A percentile compares a stretch with the other conserved stretches of the same genome.
phyloP scores from a whole-genome alignment of 1,284 basidiomycete species.

The Spongiforma sp. region DNA sequence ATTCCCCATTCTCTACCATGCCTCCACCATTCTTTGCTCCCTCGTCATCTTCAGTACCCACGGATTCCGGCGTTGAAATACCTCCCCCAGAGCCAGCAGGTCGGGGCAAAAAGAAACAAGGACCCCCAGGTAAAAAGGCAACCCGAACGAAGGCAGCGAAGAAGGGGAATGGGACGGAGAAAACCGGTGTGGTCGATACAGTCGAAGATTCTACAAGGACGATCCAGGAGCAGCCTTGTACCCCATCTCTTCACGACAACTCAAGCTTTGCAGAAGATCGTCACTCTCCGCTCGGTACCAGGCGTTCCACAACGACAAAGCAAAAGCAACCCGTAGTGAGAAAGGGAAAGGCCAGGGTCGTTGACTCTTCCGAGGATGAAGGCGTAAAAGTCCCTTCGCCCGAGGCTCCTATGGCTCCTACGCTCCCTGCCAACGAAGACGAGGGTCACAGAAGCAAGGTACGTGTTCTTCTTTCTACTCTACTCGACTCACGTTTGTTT shows the following conservation, averaged over 20 bases:
- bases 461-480: background rate
- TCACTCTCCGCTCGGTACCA: no score
- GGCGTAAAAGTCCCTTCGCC: no score
- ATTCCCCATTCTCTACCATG: constrained; percentile 4
- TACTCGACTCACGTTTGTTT: constrained; percentile 4
- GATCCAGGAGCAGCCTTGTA: constrained; percentile 5
- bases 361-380: no score
- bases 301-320: no score
- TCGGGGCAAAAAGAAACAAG: constrained; percentile 21
- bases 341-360: no score
- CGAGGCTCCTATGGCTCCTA: no score
- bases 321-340: no score
- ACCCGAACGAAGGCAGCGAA: constrained; percentile 14
- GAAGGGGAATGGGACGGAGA: constrained; percentile 26
- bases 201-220: constrained; percentile 2
- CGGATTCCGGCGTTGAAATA: constrained; percentile 32
- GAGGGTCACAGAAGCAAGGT: constrained; percentile 24
- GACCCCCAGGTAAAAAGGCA: constrained; percentile 14
- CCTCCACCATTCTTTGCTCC: constrained; percentile 37
- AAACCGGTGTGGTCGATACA: background rate
- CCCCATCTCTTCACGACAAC: background rate
- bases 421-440: no score
- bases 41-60: constrained; percentile 30
- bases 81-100: constrained; percentile 5
- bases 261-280: constrained; percentile 2